phyloP scores from a whole-genome alignment of 2,329 filamentous ascomycete genomes.

The Aureobasidium sp. region DNA sequence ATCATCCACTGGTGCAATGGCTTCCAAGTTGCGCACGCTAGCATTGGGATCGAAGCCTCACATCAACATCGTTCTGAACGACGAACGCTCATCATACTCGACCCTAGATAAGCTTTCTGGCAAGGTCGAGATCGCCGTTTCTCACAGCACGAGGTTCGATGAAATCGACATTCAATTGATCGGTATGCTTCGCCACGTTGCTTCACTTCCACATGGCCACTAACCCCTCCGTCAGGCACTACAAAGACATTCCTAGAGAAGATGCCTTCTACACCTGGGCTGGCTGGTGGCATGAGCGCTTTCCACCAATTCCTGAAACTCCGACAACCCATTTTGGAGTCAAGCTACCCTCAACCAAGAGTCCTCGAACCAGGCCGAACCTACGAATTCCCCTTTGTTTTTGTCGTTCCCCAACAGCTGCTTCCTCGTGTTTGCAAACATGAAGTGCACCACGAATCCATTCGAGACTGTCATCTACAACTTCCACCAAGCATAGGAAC shows the following conservation, averaged over 20 bases:
- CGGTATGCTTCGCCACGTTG: conserved; percentile 34
- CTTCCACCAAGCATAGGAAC: conserved; percentile 55
- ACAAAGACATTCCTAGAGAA: conserved; percentile 50
- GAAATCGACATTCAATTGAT: conserved; percentile 53
- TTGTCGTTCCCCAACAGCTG: conserved; percentile 55
- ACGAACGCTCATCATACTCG: conserved; percentile 42
- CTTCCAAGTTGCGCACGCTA: conserved; percentile 11
- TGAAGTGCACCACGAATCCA: conserved; percentile 41
- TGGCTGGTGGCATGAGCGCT: conserved; percentile 49
- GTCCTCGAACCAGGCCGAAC: conserved; percentile 47
- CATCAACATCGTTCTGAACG: conserved; percentile 38
- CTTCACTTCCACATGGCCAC: not conserved
- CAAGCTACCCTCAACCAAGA: conserved; percentile 48
- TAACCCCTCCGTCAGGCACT: conserved; percentile 34
- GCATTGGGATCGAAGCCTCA: conserved; percentile 29
- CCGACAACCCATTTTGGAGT: conserved; percentile 50
- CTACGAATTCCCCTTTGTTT: conserved; percentile 57
- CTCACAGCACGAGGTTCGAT: conserved; percentile 50
- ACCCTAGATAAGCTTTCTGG: conserved; percentile 53
- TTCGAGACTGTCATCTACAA: conserved; percentile 50
- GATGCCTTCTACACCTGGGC: conserved; percentile 44
- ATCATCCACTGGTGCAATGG: conserved; percentile 12
- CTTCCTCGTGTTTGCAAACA: conserved; percentile 55
- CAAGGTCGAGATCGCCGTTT: conserved; percentile 42
- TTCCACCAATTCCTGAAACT: conserved; percentile 56